Conservation (phyloP, 1,284 basidiomycete species). For the Rhodofomes roseus region DNA sequence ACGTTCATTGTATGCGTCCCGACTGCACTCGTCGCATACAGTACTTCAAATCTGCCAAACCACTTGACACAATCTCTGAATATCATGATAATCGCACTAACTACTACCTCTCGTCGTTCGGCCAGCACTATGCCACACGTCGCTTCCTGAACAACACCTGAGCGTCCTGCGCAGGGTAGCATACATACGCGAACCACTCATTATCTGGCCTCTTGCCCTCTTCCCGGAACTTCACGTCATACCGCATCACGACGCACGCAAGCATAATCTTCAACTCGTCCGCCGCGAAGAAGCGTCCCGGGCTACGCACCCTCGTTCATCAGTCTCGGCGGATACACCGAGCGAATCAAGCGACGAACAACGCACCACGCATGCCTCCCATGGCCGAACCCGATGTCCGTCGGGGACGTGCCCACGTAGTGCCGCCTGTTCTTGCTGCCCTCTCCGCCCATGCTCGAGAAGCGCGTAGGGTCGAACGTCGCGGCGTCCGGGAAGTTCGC, state of each 20-base stretch:
- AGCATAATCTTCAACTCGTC: constrained; percentile 40
- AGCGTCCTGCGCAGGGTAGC: background rate
- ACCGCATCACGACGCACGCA: constrained; percentile 36
- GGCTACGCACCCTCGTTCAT: too few relatives aligned
- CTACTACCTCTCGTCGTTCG: too few relatives aligned
- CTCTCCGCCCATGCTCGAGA: constrained; percentile 34
- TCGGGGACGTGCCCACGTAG: constrained; percentile 16
- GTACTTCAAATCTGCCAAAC: too few relatives aligned
- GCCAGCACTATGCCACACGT: too few relatives aligned
- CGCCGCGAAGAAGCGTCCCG: constrained; percentile 40
- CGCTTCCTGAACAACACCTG: background rate
- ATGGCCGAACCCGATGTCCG: constrained; percentile 22
- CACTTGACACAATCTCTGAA: too few relatives aligned
- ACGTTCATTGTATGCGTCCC: too few relatives aligned
- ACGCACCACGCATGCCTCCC: constrained; percentile 24
- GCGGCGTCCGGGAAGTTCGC: constrained; percentile 34
- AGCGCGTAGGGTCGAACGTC: constrained; percentile 40
- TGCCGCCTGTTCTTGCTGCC: constrained; percentile 16
- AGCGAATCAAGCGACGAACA: too few relatives aligned
- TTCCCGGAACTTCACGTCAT: constrained; percentile 36
- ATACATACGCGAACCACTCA: background rate
- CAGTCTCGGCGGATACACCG: too few relatives aligned
- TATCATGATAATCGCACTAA: too few relatives aligned
- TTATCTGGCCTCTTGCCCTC: constrained; percentile 10
- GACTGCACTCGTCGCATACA: too few relatives aligned